These are phyloP conservation scores for Globisporangium echinulatum DNA, from an alignment of 352 stramenopile genomes.

Conservation along the genomic window DNA sequence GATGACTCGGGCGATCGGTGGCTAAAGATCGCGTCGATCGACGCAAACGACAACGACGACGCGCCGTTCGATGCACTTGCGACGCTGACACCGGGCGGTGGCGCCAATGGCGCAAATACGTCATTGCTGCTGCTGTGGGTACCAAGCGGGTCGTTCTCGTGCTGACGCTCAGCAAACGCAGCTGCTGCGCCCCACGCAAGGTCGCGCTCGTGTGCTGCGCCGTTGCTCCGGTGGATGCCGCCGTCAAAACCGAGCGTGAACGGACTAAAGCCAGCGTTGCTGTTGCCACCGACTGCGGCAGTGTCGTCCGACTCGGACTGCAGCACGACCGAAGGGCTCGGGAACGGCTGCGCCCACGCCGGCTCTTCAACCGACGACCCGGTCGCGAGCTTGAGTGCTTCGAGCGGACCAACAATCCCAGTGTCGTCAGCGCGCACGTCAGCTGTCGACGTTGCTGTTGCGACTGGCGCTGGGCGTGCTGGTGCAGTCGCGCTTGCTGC, in stretches of 20 bases:
- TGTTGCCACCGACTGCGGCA: slow-evolving; percentile 12
- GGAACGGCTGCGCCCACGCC: slow-evolving; percentile 66
- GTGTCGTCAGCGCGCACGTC: slow-evolving; percentile 10
- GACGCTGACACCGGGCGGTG: slow-evolving; percentile 1
- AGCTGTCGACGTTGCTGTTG: neutral
- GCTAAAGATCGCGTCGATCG: slow-evolving; percentile 81
- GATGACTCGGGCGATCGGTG: slow-evolving; percentile 46
- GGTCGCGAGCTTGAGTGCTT: slow-evolving; percentile 62
- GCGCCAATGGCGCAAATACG: slow-evolving; percentile 5
- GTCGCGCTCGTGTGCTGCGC: slow-evolving; percentile 14
- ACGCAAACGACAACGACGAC: slow-evolving; percentile 64
- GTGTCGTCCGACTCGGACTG: slow-evolving; percentile 20
- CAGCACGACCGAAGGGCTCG: slow-evolving; percentile 32
- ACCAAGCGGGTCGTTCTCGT: slow-evolving; percentile 5
- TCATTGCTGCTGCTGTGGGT: slow-evolving; percentile 3
- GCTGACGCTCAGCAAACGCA: slow-evolving; percentile 1
- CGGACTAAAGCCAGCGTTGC: slow-evolving; percentile 45
- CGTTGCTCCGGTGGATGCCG: slow-evolving; percentile 40
- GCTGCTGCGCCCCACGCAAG: slow-evolving; percentile 22
- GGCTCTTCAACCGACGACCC: slow-evolving; percentile 54
- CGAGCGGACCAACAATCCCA: slow-evolving; percentile 43
- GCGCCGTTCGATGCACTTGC: slow-evolving; percentile 9
- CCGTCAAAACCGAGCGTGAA: slow-evolving; percentile 73
- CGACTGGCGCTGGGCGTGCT: slow-evolving; percentile 3
- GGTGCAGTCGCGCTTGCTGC: too few relatives aligned